Conservation (phyloP, 2,329 filamentous ascomycete species). For the Cytospora paraplurivora region DNA sequence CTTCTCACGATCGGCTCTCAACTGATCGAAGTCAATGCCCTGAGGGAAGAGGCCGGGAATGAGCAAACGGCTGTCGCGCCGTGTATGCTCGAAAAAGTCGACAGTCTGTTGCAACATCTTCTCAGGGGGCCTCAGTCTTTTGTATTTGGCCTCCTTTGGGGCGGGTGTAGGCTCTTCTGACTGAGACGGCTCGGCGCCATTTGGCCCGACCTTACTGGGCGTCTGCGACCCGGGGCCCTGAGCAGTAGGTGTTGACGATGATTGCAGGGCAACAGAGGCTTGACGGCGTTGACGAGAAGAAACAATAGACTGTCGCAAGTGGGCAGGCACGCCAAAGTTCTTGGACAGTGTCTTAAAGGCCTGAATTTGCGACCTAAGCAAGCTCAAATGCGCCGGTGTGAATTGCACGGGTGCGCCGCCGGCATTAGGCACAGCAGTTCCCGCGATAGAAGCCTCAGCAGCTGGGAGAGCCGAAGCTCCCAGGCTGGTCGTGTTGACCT, state of each 20-base stretch:
- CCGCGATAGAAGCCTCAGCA: conserved; percentile 36
- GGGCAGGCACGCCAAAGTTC: conserved; percentile 77
- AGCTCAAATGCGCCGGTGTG: conserved; percentile 74
- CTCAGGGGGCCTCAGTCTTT: conserved; percentile 72
- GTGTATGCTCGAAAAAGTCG: conserved; percentile 76
- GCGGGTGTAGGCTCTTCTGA: conserved; percentile 32
- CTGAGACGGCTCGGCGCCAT: conserved; percentile 46
- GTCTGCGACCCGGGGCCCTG: conserved; percentile 39
- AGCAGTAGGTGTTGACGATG: conserved; percentile 38
- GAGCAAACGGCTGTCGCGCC: conserved; percentile 74
- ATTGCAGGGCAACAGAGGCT: conserved; percentile 53
- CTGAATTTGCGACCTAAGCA: conserved; percentile 82
- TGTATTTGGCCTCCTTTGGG: conserved; percentile 59
- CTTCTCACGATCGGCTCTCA: conserved; percentile 84
- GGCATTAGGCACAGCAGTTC: conserved; percentile 38
- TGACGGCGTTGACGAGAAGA: conserved; percentile 69
- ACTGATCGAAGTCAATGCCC: conserved; percentile 82
- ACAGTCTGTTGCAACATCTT: conserved; percentile 60
- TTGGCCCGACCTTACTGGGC: conserved; percentile 37
- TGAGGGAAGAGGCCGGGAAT: conserved; percentile 88
- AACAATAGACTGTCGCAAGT: conserved; percentile 82
- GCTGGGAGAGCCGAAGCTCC: conserved; percentile 44
- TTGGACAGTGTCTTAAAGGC: conserved; percentile 90
- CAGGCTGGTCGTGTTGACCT: conserved; percentile 40
- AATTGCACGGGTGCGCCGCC: conserved; percentile 56